Conservation (phyloP, 2,329 filamentous ascomycete species). For the Microdochium bolleyi region DNA sequence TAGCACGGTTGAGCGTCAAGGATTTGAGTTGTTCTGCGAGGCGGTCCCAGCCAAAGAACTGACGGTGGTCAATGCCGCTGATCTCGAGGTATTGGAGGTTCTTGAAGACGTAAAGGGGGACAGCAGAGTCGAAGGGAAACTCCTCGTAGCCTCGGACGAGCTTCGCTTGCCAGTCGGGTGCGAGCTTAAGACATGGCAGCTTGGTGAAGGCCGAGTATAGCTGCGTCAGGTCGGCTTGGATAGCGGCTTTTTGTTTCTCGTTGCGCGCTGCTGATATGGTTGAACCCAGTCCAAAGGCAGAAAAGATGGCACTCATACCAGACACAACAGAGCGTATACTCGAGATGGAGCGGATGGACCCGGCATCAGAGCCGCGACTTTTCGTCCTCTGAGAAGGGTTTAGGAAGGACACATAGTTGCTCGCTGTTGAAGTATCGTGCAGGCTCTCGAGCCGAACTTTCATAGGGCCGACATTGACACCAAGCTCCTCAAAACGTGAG, state of each 20-base stretch:
- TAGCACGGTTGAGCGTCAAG: conserved; percentile 78
- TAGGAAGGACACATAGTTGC: conserved; percentile 94
- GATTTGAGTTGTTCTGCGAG: conserved; percentile 87
- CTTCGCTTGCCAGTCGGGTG: conserved; percentile 87
- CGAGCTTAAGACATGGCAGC: conserved; percentile 82
- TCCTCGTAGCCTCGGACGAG: conserved; percentile 92
- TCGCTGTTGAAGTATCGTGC: conserved; percentile 75
- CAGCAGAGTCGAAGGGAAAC: conserved; percentile 95
- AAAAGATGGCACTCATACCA: conserved; percentile 90
- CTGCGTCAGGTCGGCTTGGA: conserved; percentile 87
- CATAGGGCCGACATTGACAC: conserved; percentile 89
- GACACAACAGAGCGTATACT: conserved; percentile 98
- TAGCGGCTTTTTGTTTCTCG: conserved; percentile 80
- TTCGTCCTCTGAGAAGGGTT: conserved; percentile 75
- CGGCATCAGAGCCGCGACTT: conserved; percentile 71
- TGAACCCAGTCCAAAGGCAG: conserved; percentile 73
- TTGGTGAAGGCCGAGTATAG: conserved; percentile 98
- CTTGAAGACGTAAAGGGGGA: conserved; percentile 95
- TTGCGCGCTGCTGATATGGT: conserved; percentile 74
- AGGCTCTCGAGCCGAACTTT: conserved; percentile 93
- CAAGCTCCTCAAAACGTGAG: conserved; percentile 88
- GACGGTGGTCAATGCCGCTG: conserved; percentile 89
- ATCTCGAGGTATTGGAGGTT: conserved; percentile 92
- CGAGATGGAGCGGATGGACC: conserved; percentile 90
- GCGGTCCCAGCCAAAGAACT: conserved; percentile 96